A percentile compares a stretch with the other conserved stretches of the same genome.
Evolutionary conservation across 176 grass and related monocot species (phyloP).

Genomic region (Triticum dicoccoides): DNA sequence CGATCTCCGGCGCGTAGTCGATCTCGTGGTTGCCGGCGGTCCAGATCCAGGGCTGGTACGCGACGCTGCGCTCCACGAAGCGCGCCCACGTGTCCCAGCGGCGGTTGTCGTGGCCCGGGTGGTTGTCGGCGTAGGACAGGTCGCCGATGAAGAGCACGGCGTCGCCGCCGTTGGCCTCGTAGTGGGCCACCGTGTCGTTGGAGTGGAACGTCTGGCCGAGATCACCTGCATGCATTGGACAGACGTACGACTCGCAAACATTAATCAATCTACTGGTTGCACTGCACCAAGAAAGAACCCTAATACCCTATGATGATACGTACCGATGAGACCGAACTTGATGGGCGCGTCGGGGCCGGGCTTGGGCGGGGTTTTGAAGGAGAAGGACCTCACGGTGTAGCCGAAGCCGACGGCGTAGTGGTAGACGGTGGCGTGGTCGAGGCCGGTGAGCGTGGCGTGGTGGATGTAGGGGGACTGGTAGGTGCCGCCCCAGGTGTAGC

Average conservation of each 20-base stretch:
- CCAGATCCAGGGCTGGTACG: conserved; percentile 82
- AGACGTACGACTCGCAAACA: too few relatives aligned
- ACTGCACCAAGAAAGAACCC: too few relatives aligned
- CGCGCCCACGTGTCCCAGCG: conserved; percentile 76
- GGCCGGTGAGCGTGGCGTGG: conserved; percentile 41
- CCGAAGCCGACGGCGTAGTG: conserved; percentile 56
- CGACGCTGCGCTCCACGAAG: conserved; percentile 53
- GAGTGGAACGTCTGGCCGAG: conserved; percentile 71
- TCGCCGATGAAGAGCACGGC: conserved; percentile 63
- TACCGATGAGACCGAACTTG: conserved; percentile 72
- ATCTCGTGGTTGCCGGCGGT: conserved; percentile 68
- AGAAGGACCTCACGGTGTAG: conserved; percentile 45
- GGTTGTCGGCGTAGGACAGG: conserved; percentile 63
- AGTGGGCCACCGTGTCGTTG: conserved; percentile 59
- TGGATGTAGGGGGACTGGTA: conserved; percentile 67
- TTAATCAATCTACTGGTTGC: too few relatives aligned
- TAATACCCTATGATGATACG: neutral
- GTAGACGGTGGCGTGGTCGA: conserved; percentile 55
- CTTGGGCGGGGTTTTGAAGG: conserved; percentile 58
- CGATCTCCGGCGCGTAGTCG: conserved; percentile 56
- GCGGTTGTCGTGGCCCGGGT: conserved; percentile 54
- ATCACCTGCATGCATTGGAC: conserved; percentile 34
- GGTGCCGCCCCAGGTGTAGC: conserved; percentile 37
- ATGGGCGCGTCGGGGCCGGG: conserved; percentile 57
- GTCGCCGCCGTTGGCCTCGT: conserved; percentile 33